These are phyloP conservation scores for Fusarium nurragi DNA, from an alignment of 2,329 filamentous ascomycete species.

Conservation along the genomic window DNA sequence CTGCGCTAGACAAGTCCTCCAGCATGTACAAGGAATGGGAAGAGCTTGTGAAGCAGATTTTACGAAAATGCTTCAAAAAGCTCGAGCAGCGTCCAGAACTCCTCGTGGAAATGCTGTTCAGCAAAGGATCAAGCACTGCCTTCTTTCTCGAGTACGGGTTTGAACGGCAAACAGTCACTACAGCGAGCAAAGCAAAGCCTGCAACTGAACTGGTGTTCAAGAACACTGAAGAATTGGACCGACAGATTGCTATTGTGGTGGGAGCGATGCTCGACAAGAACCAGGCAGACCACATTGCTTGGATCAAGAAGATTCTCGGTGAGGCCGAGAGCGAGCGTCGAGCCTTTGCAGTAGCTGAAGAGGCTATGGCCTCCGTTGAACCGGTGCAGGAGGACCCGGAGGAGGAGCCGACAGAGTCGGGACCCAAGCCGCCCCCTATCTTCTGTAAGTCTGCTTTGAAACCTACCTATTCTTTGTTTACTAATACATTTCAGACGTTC, in stretches of 20 bases:
- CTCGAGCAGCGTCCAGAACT: slow-evolving; percentile 86
- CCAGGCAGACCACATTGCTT: slow-evolving; percentile 78
- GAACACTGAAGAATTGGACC: slow-evolving; percentile 71
- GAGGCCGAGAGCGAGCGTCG: slow-evolving; percentile 77
- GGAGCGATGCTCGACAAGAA: slow-evolving; percentile 82
- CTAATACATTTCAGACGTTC: slow-evolving; percentile 61
- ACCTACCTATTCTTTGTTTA: background rate
- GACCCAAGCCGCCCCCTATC: slow-evolving; percentile 45
- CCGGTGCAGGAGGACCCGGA: slow-evolving; percentile 49
- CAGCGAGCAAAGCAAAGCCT: slow-evolving; percentile 68
- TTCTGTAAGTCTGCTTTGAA: slow-evolving; percentile 46
- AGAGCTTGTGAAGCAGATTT: slow-evolving; percentile 83
- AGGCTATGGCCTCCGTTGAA: slow-evolving; percentile 60
- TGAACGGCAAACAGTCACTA: slow-evolving; percentile 79
- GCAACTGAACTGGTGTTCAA: slow-evolving; percentile 87
- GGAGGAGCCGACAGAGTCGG: slow-evolving; percentile 41
- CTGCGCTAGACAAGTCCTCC: slow-evolving; percentile 73
- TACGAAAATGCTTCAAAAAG: slow-evolving; percentile 84
- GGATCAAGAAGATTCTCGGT: slow-evolving; percentile 78
- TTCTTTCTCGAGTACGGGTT: slow-evolving; percentile 92
- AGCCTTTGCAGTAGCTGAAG: slow-evolving; percentile 78
- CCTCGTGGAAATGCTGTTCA: slow-evolving; percentile 92
- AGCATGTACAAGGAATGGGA: slow-evolving; percentile 89
- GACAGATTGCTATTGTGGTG: slow-evolving; percentile 82
- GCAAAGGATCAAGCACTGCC: slow-evolving; percentile 83